Evolutionary conservation across 2,329 filamentous ascomycete genomes (phyloP), one percentile per base, ranked within the genome.

Genomic region (Aspergillus aculeatinus): DNA sequence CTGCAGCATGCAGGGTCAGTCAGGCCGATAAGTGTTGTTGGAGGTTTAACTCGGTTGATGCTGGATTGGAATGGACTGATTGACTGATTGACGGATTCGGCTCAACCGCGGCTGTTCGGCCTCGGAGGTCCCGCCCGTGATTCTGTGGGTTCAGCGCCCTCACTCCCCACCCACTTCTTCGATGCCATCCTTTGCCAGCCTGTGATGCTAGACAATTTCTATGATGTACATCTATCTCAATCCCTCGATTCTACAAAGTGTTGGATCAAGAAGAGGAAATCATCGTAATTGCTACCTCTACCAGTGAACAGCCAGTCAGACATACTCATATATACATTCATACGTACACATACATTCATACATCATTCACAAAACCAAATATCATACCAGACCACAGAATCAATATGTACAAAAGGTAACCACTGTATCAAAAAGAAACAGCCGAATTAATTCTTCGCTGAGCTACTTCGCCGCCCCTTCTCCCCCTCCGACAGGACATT

Each of bases 51-150:
- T 48, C 57, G 55, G 51, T 48, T 47, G 33, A 57, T 60, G 42
- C 51, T 57, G 58, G 58, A n/a, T 53, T 58, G 51, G 48, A 54
- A 21, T 14, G 47, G 48, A 60, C 42, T 58, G 56, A 59, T 57
- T 52, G 48, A 60, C 42, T 58, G 56, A 59, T 57, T 52, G 55
- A 21, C 48, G 44, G 55, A 54, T 48, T 35, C 44, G 54, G 57
- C 60, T 72, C 68, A 65, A 65, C 72, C 72, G 72, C 72, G 72
- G 72, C 65, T 71, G 63, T 73, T 35, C 72, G 71, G 70, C 66
- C 65, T 55, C 62, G 14, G 27, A 35, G 10, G 19, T 42, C 31
- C 54, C 33, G 53, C 70, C 67, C 71, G 70, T 73, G 72, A 73
- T 71, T 44, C 33, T 35, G 33, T 35, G 33, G 14, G 11, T 16